Base-by-base conservation (phyloP, 2,329 filamentous ascomycete species). In the Microdochium bolleyi region DNA sequence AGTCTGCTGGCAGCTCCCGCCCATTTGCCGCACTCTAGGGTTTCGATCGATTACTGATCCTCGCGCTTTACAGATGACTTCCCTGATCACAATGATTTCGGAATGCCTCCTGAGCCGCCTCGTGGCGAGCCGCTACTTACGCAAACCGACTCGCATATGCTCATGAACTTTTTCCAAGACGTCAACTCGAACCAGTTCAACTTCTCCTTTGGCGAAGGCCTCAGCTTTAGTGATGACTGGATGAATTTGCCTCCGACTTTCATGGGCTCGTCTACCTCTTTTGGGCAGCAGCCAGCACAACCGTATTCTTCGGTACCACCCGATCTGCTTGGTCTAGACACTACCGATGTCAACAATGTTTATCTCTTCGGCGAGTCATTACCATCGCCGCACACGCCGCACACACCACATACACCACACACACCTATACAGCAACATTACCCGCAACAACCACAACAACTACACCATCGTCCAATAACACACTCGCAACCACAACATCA, bases 121-220 rank as follows among this genome's bases (percentile, higher is more conserved):
- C 79, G 78, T 2, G 85, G 84, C n/a, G 78, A 77, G 37, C 80
- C 84, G 19, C 73, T 89, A 41, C 76, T 89, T 56, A 79, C 82
- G 58, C 81, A 84, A 60, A 79, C 74, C 54, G 82, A 85, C 62
- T 78, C 73, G 51, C 81, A 76, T 59, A 70, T 79, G 54, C 71
- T 89, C 19, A 75, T 78, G 55, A 72, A 65, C 56, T 84, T 84
- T 61, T 81, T 85, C 62, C 73, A 78, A 52, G 73, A 74, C 52
- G 72, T 84, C 53, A 73, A 70, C 50, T 72, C 77, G 5, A 72
- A 79, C 55, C 71, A 77, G 32, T 79, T 75, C 60, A 73, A 70
- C 55, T 68, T 73, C 32, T 75, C 75, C 5, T 80, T 77, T 55
- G 76, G 75, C 48, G 77, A 80, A 58, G 73, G 76, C 10, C 70